Conservation (phyloP, 2,329 filamentous ascomycete genomes). For the Pyrenochaeta sp. region DNA sequence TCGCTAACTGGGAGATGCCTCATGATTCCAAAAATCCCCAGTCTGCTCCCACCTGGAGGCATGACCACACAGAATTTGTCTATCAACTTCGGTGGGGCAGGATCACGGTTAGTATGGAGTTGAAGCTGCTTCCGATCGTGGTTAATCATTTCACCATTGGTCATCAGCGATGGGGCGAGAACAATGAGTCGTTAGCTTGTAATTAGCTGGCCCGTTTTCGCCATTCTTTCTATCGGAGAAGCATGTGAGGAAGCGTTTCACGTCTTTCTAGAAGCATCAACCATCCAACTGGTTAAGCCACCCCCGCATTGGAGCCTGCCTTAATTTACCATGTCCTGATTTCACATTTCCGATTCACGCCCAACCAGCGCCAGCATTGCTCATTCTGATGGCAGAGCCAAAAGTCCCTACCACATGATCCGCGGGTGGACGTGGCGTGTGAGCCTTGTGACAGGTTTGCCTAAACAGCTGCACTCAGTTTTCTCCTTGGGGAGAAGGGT, state of each 20-base stretch:
- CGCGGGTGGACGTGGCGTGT: background rate
- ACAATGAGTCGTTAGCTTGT: conserved; percentile 7
- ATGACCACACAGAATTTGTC: background rate
- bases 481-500: conserved; percentile 67
- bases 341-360: background rate
- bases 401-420: background rate
- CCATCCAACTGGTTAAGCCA: conserved; percentile 10
- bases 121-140: background rate
- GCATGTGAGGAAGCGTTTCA: conserved; percentile 17
- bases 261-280: conserved; percentile 31
- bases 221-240: conserved; percentile 11
- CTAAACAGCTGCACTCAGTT: conserved; percentile 56
- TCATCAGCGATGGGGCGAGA: background rate
- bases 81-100: background rate
- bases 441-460: background rate
- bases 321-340: conserved; percentile 3
- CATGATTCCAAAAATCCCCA: no score
- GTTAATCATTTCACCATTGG: background rate
- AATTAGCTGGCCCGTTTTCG: conserved; percentile 28
- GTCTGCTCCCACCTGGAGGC: no score
- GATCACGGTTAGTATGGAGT: background rate
- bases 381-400: background rate
- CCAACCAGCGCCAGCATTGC: conserved; percentile 1
- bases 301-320: background rate
- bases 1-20: no score